Conservation (phyloP, 352 stramenopile species). For the Aphanomyces stellatus region DNA sequence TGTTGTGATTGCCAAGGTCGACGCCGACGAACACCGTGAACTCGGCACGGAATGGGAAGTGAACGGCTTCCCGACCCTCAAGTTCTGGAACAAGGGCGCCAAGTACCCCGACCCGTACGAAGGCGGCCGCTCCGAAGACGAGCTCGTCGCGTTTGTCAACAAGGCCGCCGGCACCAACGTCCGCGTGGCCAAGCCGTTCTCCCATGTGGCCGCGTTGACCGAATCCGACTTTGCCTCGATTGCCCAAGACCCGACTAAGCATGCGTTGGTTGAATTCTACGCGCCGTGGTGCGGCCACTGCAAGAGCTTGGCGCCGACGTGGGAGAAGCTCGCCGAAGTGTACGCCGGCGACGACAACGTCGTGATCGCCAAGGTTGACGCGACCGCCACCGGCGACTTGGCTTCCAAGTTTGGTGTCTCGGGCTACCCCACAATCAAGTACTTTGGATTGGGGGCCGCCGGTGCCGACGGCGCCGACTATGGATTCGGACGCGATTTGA, state of each 20-base stretch:
- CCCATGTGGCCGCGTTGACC: conserved; percentile 50
- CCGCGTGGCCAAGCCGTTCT: conserved; percentile 58
- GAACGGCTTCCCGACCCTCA: conserved; percentile 90
- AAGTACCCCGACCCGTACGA: conserved; percentile 80
- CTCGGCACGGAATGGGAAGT: conserved; percentile 79
- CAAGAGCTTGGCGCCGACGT: conserved; percentile 84
- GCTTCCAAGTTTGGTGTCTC: conserved; percentile 77
- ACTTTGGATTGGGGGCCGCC: conserved; percentile 71
- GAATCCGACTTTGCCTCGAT: conserved; percentile 65
- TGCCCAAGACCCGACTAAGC: conserved; percentile 75
- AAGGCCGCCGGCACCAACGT: conserved; percentile 64
- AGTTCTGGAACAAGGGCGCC: conserved; percentile 80
- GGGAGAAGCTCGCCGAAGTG: conserved; percentile 75
- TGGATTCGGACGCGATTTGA: conserved; percentile 69
- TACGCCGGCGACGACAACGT: conserved; percentile 68
- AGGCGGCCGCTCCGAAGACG: conserved; percentile 73
- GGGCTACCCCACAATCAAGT: conserved; percentile 90
- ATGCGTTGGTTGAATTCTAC: conserved; percentile 90
- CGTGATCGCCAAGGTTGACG: conserved; percentile 79
- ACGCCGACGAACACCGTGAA: conserved; percentile 81
- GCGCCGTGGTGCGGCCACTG: conserved; percentile 93
- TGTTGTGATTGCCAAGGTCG: conserved; percentile 84
- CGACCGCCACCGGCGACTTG: conserved; percentile 47
- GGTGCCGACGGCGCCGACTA: conserved; percentile 75
- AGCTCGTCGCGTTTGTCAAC: conserved; percentile 71